phyloP scores from a whole-genome alignment of 306 rosid species.

The Senna tora region DNA sequence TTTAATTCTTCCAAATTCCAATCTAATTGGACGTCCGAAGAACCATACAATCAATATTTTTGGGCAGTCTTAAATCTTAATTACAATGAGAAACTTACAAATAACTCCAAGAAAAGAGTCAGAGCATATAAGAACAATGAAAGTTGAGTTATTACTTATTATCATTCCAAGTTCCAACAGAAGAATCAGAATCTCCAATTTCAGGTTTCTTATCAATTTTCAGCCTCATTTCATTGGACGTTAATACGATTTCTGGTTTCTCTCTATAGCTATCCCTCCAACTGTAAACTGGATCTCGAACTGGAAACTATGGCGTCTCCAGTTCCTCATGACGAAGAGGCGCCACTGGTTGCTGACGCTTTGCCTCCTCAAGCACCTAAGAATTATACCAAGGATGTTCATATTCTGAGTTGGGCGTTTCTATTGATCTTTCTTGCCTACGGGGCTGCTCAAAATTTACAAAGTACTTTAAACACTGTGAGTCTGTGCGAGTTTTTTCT shows the following conservation, averaged over 20 bases:
- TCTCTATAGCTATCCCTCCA: slow-evolving; percentile 27
- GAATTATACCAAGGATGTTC: slow-evolving; percentile 61
- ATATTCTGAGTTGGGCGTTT: slow-evolving; percentile 67
- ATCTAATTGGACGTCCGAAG: no score
- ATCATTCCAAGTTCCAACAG: no score
- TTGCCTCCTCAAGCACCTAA: slow-evolving; percentile 21
- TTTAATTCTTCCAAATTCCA: no score
- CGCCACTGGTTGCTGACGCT: slow-evolving; percentile 4
- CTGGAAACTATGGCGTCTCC: background rate
- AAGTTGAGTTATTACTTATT: background rate
- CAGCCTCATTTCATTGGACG: slow-evolving; percentile 3
- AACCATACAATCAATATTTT: no score
- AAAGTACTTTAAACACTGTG: slow-evolving; percentile 81
- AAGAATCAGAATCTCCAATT: slow-evolving; percentile 34
- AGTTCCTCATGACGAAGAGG: background rate
- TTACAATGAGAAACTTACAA: background rate
- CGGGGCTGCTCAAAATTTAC: slow-evolving; percentile 91
- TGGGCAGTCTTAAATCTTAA: no score
- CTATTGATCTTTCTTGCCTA: slow-evolving; percentile 75
- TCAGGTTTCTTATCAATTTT: slow-evolving; percentile 34
- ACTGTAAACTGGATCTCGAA: slow-evolving; percentile 19
- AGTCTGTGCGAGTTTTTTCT: slow-evolving; percentile 20
- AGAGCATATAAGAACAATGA: background rate
- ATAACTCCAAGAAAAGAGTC: background rate
- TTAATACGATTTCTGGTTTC: slow-evolving; percentile 19